A percentile compares a stretch with the other conserved stretches of the same genome.
These are phyloP conservation scores for Phlyctochytrium arcticum DNA, from an alignment of 192 early-diverging fungal genomes.

Conservation along the genomic window DNA sequence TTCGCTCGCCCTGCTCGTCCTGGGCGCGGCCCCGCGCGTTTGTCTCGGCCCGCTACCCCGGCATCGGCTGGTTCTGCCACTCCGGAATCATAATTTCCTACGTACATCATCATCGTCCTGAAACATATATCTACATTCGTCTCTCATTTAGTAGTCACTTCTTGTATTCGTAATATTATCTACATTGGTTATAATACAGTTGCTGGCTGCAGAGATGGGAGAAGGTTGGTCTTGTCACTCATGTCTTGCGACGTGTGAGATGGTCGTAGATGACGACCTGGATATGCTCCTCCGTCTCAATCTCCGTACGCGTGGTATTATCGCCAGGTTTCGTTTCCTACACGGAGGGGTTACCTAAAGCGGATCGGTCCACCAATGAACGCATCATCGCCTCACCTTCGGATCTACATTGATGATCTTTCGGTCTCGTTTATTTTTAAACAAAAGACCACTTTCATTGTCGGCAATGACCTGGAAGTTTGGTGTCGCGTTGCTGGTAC, in stretches of 20 bases:
- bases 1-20: conserved; percentile 28
- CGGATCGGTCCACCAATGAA: too few relatives aligned
- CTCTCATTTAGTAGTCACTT: too few relatives aligned
- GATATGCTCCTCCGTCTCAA: conserved; percentile 51
- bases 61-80: conserved; percentile 1
- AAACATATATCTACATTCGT: too few relatives aligned
- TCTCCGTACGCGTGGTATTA: conserved; percentile 52
- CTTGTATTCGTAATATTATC: too few relatives aligned
- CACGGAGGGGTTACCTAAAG: too few relatives aligned
- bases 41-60: conserved; percentile 16
- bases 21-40: conserved; percentile 21
- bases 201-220: too few relatives aligned
- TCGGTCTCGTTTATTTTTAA: conserved; percentile 62
- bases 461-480: conserved; percentile 67
- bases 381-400: conserved; percentile 26
- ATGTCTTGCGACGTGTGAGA: conserved; percentile 54
- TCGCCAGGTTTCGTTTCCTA: conserved; percentile 55
- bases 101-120: too few relatives aligned
- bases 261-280: conserved; percentile 66
- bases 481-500: conserved; percentile 58
- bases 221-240: too few relatives aligned
- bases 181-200: too few relatives aligned
- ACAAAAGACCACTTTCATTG: conserved; percentile 60
- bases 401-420: conserved; percentile 68
- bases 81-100: too few relatives aligned